Evolutionary conservation across 345 rosid genomes (phyloP), one percentile per base, ranked within the genome.

Genomic region (Raphanus raphanistrum): DNA sequence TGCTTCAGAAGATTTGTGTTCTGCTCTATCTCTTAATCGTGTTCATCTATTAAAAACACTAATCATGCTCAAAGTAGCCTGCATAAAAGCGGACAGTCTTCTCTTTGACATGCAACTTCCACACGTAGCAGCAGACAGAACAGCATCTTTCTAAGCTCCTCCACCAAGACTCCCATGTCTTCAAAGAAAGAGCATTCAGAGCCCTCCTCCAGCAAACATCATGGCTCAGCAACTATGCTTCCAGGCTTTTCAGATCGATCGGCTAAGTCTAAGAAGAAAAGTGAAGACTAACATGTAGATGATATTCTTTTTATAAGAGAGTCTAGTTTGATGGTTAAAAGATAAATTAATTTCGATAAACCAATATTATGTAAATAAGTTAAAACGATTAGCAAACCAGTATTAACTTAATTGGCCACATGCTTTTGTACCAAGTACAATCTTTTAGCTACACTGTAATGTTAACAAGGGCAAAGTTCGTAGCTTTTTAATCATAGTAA

Each of bases 101-200:
- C 70, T 21, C 33, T 78, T 64, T 63, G 63, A 25, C 76, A 83
- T 57, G 50, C 86, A 13, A 71, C 87, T 13, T 72, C 86, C 13
- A 89, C 21, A 21, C 21, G 21, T 21, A 21, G 21, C 21, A 21
- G 90, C 80, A 80, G 77, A 66, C 81, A 59, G 2, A 83, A 81
- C 73, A 84, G 87, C 62, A 41, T 76, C 13, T 35, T 78, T 41
- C 67, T 84, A 58, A 72, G 75, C 63, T 61, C 63, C 2, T 31
- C 33, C 33, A 79, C 81, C 9, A 88, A 85, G 62, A 72, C 75
- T 75, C 86, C 89, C 12, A 72, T 62, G 67, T 15, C 84, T 36
- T 36, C 33, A 31, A 31, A 81, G 58, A 83, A 81, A 45, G 82
- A 80, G 64, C 84, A n/a, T 25, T 12, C 84, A 10, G 85, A 78